These are phyloP conservation scores for Candolleomyces aberdarensis DNA, from an alignment of 768 basidiomycete species.

Conservation along the genomic window DNA sequence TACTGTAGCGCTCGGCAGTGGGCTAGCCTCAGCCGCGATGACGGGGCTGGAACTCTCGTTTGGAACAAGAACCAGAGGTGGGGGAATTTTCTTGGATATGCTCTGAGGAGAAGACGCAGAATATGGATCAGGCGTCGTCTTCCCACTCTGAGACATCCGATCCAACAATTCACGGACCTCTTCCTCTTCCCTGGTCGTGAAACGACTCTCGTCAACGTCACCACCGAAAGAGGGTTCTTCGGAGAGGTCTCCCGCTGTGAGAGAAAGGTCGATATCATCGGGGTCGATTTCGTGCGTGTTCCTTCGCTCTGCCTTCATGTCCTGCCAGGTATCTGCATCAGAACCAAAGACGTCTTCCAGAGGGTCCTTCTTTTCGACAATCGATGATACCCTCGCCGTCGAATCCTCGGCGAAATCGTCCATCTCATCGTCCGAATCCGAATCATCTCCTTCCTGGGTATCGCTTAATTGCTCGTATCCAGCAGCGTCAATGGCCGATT, in stretches of 20 bases:
- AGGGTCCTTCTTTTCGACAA: conserved; percentile 40
- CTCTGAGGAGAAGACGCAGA: conserved; percentile 32
- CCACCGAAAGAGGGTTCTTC: conserved; percentile 17
- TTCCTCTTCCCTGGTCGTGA: conserved; percentile 31
- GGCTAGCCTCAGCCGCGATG: conserved; percentile 34
- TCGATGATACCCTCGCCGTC: conserved; percentile 36
- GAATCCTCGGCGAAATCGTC: conserved; percentile 32
- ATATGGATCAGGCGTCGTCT: conserved; percentile 26
- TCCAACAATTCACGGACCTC: conserved; percentile 37
- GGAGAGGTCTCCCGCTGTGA: conserved; percentile 41
- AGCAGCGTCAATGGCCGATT: conserved; percentile 17
- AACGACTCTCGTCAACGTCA: conserved; percentile 26
- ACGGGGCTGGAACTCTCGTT: conserved; percentile 27
- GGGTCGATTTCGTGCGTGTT: conserved; percentile 32
- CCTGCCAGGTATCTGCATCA: conserved; percentile 63
- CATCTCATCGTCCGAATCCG: conserved; percentile 26
- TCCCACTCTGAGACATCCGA: conserved; percentile 34
- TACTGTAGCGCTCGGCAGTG: conserved; percentile 31
- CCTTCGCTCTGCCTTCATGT: conserved; percentile 35
- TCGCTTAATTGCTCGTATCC: conserved; percentile 38
- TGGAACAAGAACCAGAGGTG: conserved; percentile 53
- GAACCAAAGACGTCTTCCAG: conserved; percentile 61
- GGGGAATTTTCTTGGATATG: conserved; percentile 46
- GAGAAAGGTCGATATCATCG: conserved; percentile 49
- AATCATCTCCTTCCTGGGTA: conserved; percentile 31